Conservation (phyloP, 176 grass and related monocot genomes). For the Carex pumila region DNA sequence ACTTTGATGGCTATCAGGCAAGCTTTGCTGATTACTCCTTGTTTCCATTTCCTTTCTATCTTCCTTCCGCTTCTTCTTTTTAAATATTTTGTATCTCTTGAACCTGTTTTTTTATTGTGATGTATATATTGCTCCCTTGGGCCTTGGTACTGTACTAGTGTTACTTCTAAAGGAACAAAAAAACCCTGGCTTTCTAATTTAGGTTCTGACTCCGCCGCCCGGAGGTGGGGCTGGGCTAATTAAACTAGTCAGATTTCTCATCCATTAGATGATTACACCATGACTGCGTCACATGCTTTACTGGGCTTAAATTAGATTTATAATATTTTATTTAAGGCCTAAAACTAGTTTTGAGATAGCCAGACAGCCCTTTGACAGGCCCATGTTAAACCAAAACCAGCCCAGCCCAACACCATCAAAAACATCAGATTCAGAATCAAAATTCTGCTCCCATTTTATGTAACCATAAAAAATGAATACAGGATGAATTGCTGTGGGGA, state of each 20-base stretch:
- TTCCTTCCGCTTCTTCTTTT: not conserved
- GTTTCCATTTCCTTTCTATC: not conserved
- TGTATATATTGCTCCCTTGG: not conserved
- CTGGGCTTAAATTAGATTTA: not conserved
- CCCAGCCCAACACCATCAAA: not conserved
- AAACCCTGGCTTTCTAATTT: not conserved
- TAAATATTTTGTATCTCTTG: not conserved
- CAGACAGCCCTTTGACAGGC: not conserved
- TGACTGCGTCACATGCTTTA: not conserved
- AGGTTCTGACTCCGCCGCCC: not conserved
- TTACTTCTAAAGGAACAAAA: not conserved
- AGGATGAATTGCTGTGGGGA: slow-evolving; percentile 97
- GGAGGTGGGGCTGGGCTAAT: not conserved
- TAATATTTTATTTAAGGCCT: not conserved
- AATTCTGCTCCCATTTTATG: not conserved
- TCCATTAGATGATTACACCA: not conserved
- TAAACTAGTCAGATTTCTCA: not conserved
- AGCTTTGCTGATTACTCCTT: slow-evolving; percentile 20
- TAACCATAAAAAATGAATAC: not conserved
- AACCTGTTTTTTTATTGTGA: not conserved
- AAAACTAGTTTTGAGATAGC: not conserved
- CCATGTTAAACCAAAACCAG: not conserved
- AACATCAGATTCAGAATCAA: not conserved
- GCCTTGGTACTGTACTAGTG: not conserved
- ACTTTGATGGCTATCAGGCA: slow-evolving; percentile 92